Conservation (phyloP, 2,329 filamentous ascomycete genomes). For the Pseudogymnoascus sp. region DNA sequence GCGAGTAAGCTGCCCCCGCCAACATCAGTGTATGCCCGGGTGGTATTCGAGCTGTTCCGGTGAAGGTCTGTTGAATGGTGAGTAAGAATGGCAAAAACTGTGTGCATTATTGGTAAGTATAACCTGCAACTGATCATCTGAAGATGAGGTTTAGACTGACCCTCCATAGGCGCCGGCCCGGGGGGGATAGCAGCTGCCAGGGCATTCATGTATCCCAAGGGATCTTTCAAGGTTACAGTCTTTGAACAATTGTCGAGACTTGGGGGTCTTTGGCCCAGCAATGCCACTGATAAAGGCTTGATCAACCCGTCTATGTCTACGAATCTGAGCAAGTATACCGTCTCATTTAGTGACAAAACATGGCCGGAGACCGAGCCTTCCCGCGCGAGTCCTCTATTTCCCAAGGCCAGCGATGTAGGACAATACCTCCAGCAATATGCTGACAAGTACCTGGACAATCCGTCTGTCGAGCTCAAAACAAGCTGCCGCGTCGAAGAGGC, state of each 20-base stretch:
- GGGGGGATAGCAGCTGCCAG: slow-evolving; percentile 66
- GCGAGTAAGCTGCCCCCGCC: not conserved
- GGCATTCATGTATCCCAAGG: slow-evolving; percentile 52
- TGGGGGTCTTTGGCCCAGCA: slow-evolving; percentile 72
- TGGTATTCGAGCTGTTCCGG: not conserved
- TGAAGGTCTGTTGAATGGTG: not conserved
- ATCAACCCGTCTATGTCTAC: slow-evolving; percentile 61
- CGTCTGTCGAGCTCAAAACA: slow-evolving; percentile 20
- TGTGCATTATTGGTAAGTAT: slow-evolving; percentile 24
- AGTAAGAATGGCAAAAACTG: slow-evolving; percentile 18
- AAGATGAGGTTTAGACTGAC: not conserved
- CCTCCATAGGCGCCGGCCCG: slow-evolving; percentile 54
- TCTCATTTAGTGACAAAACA: slow-evolving; percentile 64
- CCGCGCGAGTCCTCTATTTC: slow-evolving; percentile 42
- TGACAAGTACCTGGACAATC: slow-evolving; percentile 44
- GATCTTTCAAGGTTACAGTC: slow-evolving; percentile 59
- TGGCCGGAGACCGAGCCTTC: slow-evolving; percentile 57
- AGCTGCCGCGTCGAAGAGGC: slow-evolving; percentile 19
- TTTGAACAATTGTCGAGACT: slow-evolving; percentile 60
- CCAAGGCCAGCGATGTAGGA: slow-evolving; percentile 70
- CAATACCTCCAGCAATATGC: slow-evolving; percentile 61
- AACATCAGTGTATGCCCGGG: not conserved
- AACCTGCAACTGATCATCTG: not conserved
- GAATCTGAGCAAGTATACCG: slow-evolving; percentile 72
- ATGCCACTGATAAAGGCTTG: slow-evolving; percentile 40